Base-by-base conservation (phyloP, 2,329 filamentous ascomycete species). In the Reticulascus tulasneorum region DNA sequence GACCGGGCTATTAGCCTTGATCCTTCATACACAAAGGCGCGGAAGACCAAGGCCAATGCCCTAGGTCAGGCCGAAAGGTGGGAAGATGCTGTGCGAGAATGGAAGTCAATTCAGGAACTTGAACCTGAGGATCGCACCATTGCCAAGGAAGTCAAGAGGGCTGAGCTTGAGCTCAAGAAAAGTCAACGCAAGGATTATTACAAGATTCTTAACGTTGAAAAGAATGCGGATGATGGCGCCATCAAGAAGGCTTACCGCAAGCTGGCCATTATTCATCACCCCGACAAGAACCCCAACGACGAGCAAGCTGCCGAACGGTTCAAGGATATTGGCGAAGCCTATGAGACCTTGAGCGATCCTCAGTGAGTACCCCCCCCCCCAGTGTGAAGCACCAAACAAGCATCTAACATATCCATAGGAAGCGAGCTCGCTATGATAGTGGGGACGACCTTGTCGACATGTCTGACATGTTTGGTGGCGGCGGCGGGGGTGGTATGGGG, bases 161-260 rank as follows among this genome's bases (percentile, higher is more conserved):
- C 91, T 2, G 91, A 98, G 67, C 70, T 96, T 18, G 93, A 98
- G 66, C 70, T 97, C 46, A 98, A 98, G 81, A 97, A 97, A 82
- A 86, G 85, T 60, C 85, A 91, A 66, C 77, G 93, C 44, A 98
- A 98, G 66, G 93, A 98, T 57, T 97, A 95, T 68, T 98, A 98
- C 73, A 96, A 96, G 77, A 95, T 97, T 48, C 79, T 98, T 35
- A 86, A 83, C 6, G 69, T 98, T 8, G 71, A 84, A 39, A 97
- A 96, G 72, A 84, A 90, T 44, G 89, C 89, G 23, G 77, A 77
- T 25, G 88, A 94, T 16, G 73, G 73, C 38, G 80, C 93, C 36
- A 93, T 98, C 70, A 98, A 97, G 75, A 91, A 90, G 69, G 93
- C 91, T 2, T 98, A 98, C 70, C 82, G 91, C 48, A 95, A 93